Conservation (phyloP, 2,329 filamentous ascomycete genomes). For the Fusarium caatingaense region DNA sequence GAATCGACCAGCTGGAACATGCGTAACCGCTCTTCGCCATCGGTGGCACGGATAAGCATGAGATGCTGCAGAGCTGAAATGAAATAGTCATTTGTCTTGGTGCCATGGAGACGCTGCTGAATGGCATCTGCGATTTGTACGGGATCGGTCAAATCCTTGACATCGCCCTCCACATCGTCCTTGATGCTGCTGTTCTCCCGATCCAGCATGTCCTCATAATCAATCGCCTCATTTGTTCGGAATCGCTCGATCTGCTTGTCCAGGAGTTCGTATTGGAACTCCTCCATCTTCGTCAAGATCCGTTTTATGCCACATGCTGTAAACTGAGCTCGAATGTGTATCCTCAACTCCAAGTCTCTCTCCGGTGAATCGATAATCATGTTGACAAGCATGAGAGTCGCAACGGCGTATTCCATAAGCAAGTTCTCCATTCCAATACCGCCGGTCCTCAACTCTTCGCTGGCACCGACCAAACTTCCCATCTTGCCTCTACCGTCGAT, state of each 20-base stretch:
- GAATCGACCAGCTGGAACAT: conserved; percentile 98
- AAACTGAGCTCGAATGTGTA: conserved; percentile 96
- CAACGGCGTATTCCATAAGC: conserved; percentile 98
- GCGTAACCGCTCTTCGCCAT: conserved; percentile 88
- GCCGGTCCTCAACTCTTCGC: conserved; percentile 93
- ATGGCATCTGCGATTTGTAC: conserved; percentile 95
- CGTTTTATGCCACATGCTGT: conserved; percentile 95
- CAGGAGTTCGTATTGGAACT: conserved; percentile 96
- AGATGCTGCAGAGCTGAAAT: conserved; percentile 95
- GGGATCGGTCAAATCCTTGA: conserved; percentile 93
- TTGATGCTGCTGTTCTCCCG: conserved; percentile 90
- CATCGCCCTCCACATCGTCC: conserved; percentile 85
- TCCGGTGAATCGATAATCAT: conserved; percentile 95
- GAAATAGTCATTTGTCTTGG: conserved; percentile 93
- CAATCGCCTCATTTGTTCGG: conserved; percentile 92
- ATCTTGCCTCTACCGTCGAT: conserved; percentile 98
- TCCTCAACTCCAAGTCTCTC: conserved; percentile 87
- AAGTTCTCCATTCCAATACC: conserved; percentile 99
- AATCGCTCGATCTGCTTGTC: conserved; percentile 98
- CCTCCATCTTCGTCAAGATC: conserved; percentile 95
- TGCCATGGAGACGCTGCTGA: conserved; percentile 83
- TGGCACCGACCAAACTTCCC: conserved; percentile 96
- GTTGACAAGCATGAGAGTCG: conserved; percentile 94
- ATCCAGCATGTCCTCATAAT: conserved; percentile 97
- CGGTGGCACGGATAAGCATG: conserved; percentile 89